Base-by-base conservation (phyloP, 148 eudicot genomes). In the Diospyros kaki region DNA sequence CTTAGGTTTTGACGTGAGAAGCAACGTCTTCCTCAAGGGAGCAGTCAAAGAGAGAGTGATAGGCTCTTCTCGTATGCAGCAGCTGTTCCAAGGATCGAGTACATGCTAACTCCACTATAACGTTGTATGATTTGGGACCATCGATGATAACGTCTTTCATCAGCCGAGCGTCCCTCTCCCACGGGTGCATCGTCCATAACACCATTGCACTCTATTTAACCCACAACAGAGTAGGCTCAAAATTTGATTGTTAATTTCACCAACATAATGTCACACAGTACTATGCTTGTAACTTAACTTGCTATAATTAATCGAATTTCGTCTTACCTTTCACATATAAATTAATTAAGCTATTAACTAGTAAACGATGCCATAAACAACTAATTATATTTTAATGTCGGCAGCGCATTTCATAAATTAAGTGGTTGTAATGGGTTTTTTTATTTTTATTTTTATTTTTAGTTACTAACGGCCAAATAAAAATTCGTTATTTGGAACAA, bases 121-220 rank as follows among this genome's bases (percentile, higher is more conserved):
- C 78, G 46, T 64, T 58, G 50, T 78, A 80, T 18, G 75, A 84
- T 62, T 83, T 78, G 0, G 84, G 86, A 17, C 88, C 92, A 59
- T 85, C 84, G 17, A 73, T 60, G 67, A 92, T 58, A 9, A 91
- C 87, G 73, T 88, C 91, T 51, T 87, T 87, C 12, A 82, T 12
- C 61, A 92, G 77, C 39, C 97, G 97, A 46, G 92, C 94, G 68
- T 92, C 97, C 83, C 97, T 88, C 74, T 92, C 97, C 97, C 97
- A 92, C 11, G 92, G 92, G 67, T 92, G 97, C 97, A 90, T 92
- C 6, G 88, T 80, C 87, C 89, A 85, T 9, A 88, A 71, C 78
- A 88, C 92, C 58, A 90, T 58, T 15, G 94, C 92, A 63, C 78
- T 80, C 97, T 92, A 48, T 15, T 13, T 40, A 66, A 9, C 9